These are phyloP conservation scores for Euphorbia schlechtendalii DNA, from an alignment of 441 rosid genomes.

Conservation along the genomic window DNA sequence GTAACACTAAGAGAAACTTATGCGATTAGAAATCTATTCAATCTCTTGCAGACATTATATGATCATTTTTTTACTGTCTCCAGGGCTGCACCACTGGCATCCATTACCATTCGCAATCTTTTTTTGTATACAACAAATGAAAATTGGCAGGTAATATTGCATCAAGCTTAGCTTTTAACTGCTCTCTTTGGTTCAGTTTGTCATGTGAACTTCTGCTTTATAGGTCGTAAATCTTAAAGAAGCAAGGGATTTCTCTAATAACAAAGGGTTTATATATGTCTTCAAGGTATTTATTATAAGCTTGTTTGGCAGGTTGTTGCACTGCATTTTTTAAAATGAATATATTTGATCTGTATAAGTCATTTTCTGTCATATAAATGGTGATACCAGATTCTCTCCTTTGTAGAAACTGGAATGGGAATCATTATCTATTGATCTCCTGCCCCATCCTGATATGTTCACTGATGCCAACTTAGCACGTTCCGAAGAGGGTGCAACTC, in stretches of 20 bases:
- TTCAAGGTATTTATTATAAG: constrained; percentile 57
- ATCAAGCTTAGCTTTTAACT: constrained; percentile 2
- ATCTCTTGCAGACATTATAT: constrained; percentile 13
- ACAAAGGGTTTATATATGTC: constrained; percentile 74
- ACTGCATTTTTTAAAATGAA: not conserved
- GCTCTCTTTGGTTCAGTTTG: constrained; percentile 14
- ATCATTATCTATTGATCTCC: constrained; percentile 88
- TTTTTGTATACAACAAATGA: constrained; percentile 78
- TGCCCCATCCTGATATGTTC: constrained; percentile 99
- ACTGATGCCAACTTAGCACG: constrained; percentile 78
- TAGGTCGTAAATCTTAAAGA: constrained; percentile 97
- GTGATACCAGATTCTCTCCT: constrained; percentile 29
- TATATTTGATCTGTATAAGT: not conserved
- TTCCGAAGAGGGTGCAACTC: constrained; percentile 48
- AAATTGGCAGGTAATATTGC: constrained; percentile 77
- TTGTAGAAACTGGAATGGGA: constrained; percentile 97
- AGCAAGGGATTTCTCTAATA: constrained; percentile 80
- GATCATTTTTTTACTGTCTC: constrained; percentile 23
- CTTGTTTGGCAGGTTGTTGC: not conserved
- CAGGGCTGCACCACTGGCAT: constrained; percentile 96
- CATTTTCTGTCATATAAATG: constrained; percentile 13
- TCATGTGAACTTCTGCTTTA: constrained; percentile 18
- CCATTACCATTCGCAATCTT: constrained; percentile 82
- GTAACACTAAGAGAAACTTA: not conserved
- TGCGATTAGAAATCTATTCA: constrained; percentile 3